Base-by-base conservation (phyloP, 768 basidiomycete species). In the Mycena epipterygia region DNA sequence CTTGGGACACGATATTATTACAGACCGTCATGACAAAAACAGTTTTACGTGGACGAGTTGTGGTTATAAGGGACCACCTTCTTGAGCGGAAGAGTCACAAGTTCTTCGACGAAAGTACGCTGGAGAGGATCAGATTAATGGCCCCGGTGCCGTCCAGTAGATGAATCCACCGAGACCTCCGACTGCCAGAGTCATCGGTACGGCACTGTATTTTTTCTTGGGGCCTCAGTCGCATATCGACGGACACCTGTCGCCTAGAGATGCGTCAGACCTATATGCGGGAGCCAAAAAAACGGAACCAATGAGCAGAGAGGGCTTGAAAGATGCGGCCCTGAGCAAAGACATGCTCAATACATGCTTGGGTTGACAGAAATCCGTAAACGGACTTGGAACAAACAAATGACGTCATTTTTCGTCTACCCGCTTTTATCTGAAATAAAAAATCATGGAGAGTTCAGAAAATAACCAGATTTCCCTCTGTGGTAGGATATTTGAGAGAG, bases 51-150 rank as follows among this genome's bases (percentile, higher is more conserved):
- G 35, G 94, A 85, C 17, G 95, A 93, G 83, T 99, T 98, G 88
- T 98, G 93, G 88, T 98, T 99, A 87, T 97, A 98, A 0, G 91
- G 91, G 68, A 90, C 83, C 68, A 95, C 80, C 76, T 90, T 89
- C 80, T 93, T 93, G 76, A 99, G 89, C 78, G 90, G 91, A 81
- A 98, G 92, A 78, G 95, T 90, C 57, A 90, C 81, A 76, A 91
- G 95, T 72, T 91, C 89, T 93, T 82, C 11, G 93, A 89, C 78
- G 94, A 91, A 29, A 96, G 87, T 16, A 92, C 72, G n/a, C 48
- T 58, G 12, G 81, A 74, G 79, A 79, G 74, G 55, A 74, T 7
- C 67, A 75, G 12, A 51, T 46, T 4, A 8, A 27, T 30, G 44
- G 23, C 57, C 21, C 70, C 39, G 69, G 76, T 67, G 69, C 73